Percentiles rank a stretch among this genome's conserved stretches.
These are phyloP conservation scores for Vinca minor DNA, from an alignment of 257 asterid species.

Conservation along the genomic window DNA sequence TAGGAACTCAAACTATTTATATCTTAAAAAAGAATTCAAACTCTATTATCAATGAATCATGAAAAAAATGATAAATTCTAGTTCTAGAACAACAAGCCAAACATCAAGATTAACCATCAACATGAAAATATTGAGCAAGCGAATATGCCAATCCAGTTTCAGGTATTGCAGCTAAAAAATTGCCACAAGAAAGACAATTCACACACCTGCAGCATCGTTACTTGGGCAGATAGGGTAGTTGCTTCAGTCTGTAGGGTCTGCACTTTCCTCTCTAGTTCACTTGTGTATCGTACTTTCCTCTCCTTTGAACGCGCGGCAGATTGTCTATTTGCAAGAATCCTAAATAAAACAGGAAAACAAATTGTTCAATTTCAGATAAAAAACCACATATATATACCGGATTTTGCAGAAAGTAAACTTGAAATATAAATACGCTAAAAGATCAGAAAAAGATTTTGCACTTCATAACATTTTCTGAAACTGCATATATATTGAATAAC, in stretches of 20 bases:
- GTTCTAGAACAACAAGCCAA: neutral
- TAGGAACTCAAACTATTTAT: neutral
- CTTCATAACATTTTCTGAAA: too few relatives aligned
- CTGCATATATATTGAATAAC: too few relatives aligned
- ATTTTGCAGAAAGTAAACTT: too few relatives aligned
- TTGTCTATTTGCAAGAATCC: conserved; percentile 92
- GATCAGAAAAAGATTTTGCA: too few relatives aligned
- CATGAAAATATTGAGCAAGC: too few relatives aligned
- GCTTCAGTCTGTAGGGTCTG: conserved; percentile 93
- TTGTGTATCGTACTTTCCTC: conserved; percentile 69
- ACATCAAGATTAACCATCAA: neutral
- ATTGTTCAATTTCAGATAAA: too few relatives aligned
- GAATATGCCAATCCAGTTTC: neutral
- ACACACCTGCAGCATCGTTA: conserved; percentile 73
- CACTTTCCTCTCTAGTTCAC: conserved; percentile 89
- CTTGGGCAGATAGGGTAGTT: conserved; percentile 82
- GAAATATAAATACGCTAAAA: too few relatives aligned
- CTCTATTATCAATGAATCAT: neutral
- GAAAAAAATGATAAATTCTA: neutral
- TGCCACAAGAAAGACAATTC: too few relatives aligned
- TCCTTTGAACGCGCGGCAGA: conserved; percentile 96
- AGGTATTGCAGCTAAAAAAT: neutral
- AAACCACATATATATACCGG: too few relatives aligned
- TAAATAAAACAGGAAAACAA: conserved; percentile 21
- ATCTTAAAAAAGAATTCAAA: neutral